Evolutionary conservation across 495 filamentous ascomycete genomes (phyloP), one percentile per base, ranked within the genome.

Genomic region (Penicillium crystallinum): DNA sequence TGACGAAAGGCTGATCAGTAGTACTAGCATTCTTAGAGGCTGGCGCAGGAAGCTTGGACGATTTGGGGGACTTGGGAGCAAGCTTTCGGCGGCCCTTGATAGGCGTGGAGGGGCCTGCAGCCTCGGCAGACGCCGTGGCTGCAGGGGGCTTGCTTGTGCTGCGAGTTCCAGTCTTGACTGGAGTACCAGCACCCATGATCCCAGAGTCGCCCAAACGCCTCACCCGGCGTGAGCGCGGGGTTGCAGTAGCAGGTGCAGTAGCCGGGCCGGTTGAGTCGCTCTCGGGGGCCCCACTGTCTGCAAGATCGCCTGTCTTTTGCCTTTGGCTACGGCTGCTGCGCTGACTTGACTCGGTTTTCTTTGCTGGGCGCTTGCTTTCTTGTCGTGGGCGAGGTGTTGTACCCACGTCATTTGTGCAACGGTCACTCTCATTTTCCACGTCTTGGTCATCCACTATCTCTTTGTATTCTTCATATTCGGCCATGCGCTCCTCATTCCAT

Each of bases 401-500:
- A 14, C 34, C 49, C 34, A 49, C 56, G 44, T 60, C 54, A 50
- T 53, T 35, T n/a, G 43, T 54, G 54, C 43, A 46, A 35, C 33
- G 52, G n/a, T 51, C 37, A 25, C 14, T 47, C 33, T 52, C 48
- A 25, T 39, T 55, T 36, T 46, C 53, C 10, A 47, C 56, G 29
- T 57, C 59, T 18, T 56, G 51, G 5, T 57, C 44, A 9, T 34
- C 14, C 27, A 33, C 25, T 12, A 31, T n/a, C 58, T 55, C 52
- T 40, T 47, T 57, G 23, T 54, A 64, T 25, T 59, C 56, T 29
- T 68, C 68, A 36, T 63, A 72, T 56, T 69, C 52, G 17, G 61
- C 69, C 21, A 77, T 63, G 27, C 59, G 68, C 37, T 69, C 63
- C 11, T 77, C 70, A n/a, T 74, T 74, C 74, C 74, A 77, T 4